Evolutionary conservation across 2,329 filamentous ascomycete genomes (phyloP), one percentile per base, ranked within the genome.

Genomic region (Aspergillus phoenicis): DNA sequence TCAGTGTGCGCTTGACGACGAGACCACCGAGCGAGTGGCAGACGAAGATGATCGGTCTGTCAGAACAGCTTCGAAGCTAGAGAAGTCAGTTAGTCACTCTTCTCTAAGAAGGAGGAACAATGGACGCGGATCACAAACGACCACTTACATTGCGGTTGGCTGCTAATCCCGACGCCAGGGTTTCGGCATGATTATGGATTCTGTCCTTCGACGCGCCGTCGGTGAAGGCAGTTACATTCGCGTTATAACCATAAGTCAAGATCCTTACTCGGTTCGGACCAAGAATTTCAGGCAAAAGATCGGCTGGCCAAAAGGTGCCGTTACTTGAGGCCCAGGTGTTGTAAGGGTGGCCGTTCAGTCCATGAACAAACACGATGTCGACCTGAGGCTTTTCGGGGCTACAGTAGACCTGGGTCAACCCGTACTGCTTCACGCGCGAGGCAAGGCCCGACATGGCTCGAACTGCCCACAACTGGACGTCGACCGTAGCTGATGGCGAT

Each of bases 21-120:
- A 92, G 85, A 6, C 90, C 90, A 4, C 90, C 90, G 2, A 93
- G 79, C 56, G 88, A 90, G 73, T 93, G 90, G 54, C 85, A 89
- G 38, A 93, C 85, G 81, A 89, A 93, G 62, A 93, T 87, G 66
- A 93, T 90, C 5, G 90, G 88, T 48, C 87, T 85, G 24, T 82
- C 80, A 36, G 80, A 77, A 5, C 84, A 85, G 56, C 83, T 66
- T 62, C 73, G 73, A 52, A 77, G 68, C 78, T 77, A 71, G 2
- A 39, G 3, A 49, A n/a, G 38, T 63, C 5, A 49, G 47, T 64
- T 5, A 55, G 41, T 30, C 22, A 33, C 15, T 3, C 10, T 45
- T 20, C 52, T 48, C 26, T 20, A n/a, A 11, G 6, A 39, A 36
- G 11, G 7, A 11, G 22, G 22, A 15, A 52, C 15, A 17, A 48